Base-by-base conservation (phyloP, 495 filamentous ascomycete species). In the Penicillium paxilli region DNA sequence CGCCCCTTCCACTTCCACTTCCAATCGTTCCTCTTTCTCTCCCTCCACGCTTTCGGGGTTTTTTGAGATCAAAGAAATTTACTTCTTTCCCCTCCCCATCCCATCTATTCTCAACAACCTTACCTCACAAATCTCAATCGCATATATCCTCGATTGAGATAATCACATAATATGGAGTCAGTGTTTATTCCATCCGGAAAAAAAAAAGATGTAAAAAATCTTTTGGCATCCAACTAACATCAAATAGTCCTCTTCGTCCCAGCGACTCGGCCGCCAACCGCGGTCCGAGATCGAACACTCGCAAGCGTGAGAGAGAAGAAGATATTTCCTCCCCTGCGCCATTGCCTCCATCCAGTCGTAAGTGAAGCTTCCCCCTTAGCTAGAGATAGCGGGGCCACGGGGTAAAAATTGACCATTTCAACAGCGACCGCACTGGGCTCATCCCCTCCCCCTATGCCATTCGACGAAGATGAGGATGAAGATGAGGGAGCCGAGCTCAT, bases 211-310 rank as follows among this genome's bases (percentile, higher is more conserved):
- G n/a, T 32, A 38, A 38, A 38, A 38, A 48, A 44, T 57, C 44
- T 44, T 48, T 49, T 48, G 35, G 28, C 24, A 9, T 21, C 25
- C 17, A 37, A 44, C 64, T 67, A 64, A 68, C 45, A n/a, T 22
- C 33, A 5, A 41, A 5, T 59, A 85, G 90, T 80, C 92, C 92
- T 66, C 83, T 96, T 49, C 88, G 87, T 71, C 81, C 85, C 49
- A 91, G 84, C 73, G 87, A 88, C 80, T 85, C 89, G 55, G 90
- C 92, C 60, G 92, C 88, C 62, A 97, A 97, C 70, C 86, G 91
- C 52, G 91, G 91, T 47, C 58, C 79, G 46, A 69, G 79, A 32
- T 75, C 78, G 49, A 83, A 77, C 58, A 79, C 81, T 60, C 88
- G 91, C 53, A 97, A 97, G 77, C 84, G 92, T 59, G 83, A 85